phyloP scores from a whole-genome alignment of 495 filamentous ascomycete genomes.

The Astrothelium subdiscretum region DNA sequence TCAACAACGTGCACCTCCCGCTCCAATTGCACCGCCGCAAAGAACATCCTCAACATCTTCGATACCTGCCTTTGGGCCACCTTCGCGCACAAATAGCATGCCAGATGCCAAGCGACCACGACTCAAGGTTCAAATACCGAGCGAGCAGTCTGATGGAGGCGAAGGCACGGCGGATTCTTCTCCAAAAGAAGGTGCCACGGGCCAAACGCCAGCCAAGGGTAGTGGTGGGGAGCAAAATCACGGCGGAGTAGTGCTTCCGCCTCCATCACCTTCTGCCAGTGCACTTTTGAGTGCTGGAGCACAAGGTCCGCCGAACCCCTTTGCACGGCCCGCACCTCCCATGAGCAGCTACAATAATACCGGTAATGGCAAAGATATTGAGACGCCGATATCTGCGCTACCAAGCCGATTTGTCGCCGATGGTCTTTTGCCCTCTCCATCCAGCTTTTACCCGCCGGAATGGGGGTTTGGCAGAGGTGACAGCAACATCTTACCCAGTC shows the following conservation, averaged over 20 bases:
- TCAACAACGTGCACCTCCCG: conserved; percentile 4
- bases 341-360: conserved; percentile 44
- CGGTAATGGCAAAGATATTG: conserved; percentile 60
- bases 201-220: conserved; percentile 38
- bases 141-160: conserved; percentile 65
- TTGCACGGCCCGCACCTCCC: conserved; percentile 69
- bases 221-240: conserved; percentile 32
- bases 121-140: conserved; percentile 88
- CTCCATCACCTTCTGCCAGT: conserved; percentile 81
- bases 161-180: conserved; percentile 67
- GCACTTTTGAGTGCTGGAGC: conserved; percentile 84
- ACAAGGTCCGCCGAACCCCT: conserved; percentile 87
- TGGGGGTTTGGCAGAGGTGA: conserved; percentile 65
- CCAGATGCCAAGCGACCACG: conserved; percentile 57
- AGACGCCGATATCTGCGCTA: conserved; percentile 95
- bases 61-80: conserved; percentile 35
- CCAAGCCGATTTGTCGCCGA: conserved; percentile 82
- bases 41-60: conserved; percentile 23
- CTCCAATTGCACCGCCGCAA: conserved; percentile 4
- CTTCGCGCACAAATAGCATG: conserved; percentile 62
- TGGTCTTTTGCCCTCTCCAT: conserved; percentile 75
- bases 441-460: conserved; percentile 72
- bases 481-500: conserved; percentile 77
- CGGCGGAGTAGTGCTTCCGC: conserved; percentile 70
- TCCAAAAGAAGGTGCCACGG: conserved; percentile 54